Conservation (phyloP, 2,329 filamentous ascomycete species). For the Fusarium nodosum region DNA sequence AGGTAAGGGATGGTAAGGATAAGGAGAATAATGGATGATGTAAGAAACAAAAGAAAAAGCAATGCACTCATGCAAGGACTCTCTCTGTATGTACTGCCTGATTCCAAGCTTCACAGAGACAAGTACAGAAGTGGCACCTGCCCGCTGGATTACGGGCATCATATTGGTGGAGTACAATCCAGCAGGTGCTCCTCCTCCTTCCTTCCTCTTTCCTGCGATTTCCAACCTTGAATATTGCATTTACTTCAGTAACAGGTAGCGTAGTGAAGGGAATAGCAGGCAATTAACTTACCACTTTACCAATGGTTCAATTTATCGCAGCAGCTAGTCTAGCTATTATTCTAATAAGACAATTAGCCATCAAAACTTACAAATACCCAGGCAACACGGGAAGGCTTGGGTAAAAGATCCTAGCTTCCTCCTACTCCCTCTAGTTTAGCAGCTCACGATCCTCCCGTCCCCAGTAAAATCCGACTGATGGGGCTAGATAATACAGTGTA, state of each 20-base stretch:
- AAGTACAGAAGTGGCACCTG: neutral
- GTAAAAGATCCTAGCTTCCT: slow-evolving; percentile 4
- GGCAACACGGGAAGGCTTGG: neutral
- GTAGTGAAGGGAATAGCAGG: neutral
- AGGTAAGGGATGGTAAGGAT: slow-evolving; percentile 29
- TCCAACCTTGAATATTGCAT: neutral
- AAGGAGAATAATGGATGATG: slow-evolving; percentile 19
- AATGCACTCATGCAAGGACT: slow-evolving; percentile 7
- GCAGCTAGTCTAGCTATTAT: neutral
- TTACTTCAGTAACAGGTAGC: neutral
- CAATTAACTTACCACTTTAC: neutral
- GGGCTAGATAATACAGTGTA: neutral
- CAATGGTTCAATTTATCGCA: neutral
- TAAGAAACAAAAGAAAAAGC: slow-evolving; percentile 38
- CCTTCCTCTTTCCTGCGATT: neutral
- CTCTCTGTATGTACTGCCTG: neutral
- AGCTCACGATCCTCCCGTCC: neutral
- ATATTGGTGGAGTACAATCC: neutral
- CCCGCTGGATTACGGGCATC: neutral
- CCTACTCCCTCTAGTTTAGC: neutral
- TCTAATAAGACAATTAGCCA: neutral
- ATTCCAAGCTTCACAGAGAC: neutral
- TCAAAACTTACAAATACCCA: neutral
- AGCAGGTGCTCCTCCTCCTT: neutral
- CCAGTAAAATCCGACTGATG: neutral